Conservation (phyloP, 371 early-diverging fungal species). For the Actinomucor elegans region DNA sequence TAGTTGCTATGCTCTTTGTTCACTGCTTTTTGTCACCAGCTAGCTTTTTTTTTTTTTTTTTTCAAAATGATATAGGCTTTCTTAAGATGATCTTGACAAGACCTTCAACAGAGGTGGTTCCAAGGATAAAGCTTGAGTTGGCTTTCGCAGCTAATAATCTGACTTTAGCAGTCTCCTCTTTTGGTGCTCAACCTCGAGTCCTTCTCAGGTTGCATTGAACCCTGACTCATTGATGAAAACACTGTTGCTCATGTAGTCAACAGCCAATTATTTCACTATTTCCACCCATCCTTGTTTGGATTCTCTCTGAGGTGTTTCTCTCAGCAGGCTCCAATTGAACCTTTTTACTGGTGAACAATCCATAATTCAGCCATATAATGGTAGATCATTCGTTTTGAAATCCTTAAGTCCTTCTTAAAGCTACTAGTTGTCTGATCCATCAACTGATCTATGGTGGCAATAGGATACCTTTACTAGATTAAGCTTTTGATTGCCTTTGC, state of each 20-base stretch:
- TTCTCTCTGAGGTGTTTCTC: constrained; percentile 3
- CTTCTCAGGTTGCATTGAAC: constrained; percentile 12
- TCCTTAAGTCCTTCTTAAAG: constrained; percentile 2
- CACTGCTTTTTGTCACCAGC: constrained; percentile 15
- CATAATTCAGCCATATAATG: constrained; percentile 3
- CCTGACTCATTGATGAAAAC: constrained; percentile 7
- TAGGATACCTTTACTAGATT: constrained; percentile 3
- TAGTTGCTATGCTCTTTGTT: constrained; percentile 12
- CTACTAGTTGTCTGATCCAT: constrained; percentile 6
- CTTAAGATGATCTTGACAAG: constrained; percentile 4
- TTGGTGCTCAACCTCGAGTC: constrained; percentile 8
- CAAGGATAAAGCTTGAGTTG: constrained; percentile 6
- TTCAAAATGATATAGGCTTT: constrained; percentile 7
- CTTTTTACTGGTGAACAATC: constrained; percentile 1
- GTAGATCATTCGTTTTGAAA: constrained; percentile 3
- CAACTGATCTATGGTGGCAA: constrained; percentile 9
- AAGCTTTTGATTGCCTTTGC: constrained; percentile 5
- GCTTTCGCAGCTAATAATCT: constrained; percentile 9
- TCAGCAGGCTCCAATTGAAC: constrained; percentile 3
- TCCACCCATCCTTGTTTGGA: constrained; percentile 15
- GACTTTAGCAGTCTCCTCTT: constrained; percentile 2
- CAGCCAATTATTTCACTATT: not conserved
- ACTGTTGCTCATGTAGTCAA: constrained; percentile 16
- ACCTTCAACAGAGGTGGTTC: constrained; percentile 3
- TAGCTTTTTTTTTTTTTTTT: constrained; percentile 19